A percentile compares a stretch with the other conserved stretches of the same genome.
Conservation (phyloP, 2,329 filamentous ascomycete genomes). For the Didymella arachidicola region DNA sequence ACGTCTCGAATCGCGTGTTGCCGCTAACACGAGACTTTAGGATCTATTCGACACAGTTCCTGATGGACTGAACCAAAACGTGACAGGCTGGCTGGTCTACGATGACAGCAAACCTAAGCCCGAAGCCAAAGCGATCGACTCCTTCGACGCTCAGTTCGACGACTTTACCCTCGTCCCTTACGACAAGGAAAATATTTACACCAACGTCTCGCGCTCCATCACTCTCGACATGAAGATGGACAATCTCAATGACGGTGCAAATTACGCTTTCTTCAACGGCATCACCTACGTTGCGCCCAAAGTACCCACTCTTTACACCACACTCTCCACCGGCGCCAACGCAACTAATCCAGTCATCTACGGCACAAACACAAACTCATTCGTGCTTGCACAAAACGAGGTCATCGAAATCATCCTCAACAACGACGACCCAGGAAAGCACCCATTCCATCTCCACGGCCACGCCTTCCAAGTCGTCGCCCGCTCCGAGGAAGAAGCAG, state of each 20-base stretch:
- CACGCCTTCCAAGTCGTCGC: slow-evolving; percentile 49
- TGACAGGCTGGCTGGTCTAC: slow-evolving; percentile 65
- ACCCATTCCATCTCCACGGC: slow-evolving; percentile 75
- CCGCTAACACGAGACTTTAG: slow-evolving; percentile 27
- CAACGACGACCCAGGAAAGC: slow-evolving; percentile 72
- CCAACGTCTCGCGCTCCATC: slow-evolving; percentile 69
- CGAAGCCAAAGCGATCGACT: slow-evolving; percentile 63
- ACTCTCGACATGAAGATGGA: slow-evolving; percentile 68
- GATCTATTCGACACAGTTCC: slow-evolving; percentile 72
- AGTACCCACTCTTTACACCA: slow-evolving; percentile 82
- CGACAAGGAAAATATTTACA: slow-evolving; percentile 68
- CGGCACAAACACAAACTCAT: slow-evolving; percentile 62
- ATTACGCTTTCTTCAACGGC: slow-evolving; percentile 72
- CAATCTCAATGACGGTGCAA: slow-evolving; percentile 71
- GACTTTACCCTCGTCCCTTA: slow-evolving; percentile 75
- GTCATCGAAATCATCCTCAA: slow-evolving; percentile 81
- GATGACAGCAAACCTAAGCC: slow-evolving; percentile 57
- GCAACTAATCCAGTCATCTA: slow-evolving; percentile 54
- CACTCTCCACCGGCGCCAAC: slow-evolving; percentile 66
- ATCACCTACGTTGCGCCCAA: slow-evolving; percentile 77
- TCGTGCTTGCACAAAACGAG: slow-evolving; percentile 71
- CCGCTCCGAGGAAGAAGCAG: slow-evolving; percentile 46
- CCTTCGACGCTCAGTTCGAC: slow-evolving; percentile 71
- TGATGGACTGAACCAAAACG: slow-evolving; percentile 69
- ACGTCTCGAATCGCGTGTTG: not conserved